Percentiles rank a stretch among this genome's conserved stretches.
Conservation (phyloP, 352 stramenopile species). For the Globisporangium lucens region DNA sequence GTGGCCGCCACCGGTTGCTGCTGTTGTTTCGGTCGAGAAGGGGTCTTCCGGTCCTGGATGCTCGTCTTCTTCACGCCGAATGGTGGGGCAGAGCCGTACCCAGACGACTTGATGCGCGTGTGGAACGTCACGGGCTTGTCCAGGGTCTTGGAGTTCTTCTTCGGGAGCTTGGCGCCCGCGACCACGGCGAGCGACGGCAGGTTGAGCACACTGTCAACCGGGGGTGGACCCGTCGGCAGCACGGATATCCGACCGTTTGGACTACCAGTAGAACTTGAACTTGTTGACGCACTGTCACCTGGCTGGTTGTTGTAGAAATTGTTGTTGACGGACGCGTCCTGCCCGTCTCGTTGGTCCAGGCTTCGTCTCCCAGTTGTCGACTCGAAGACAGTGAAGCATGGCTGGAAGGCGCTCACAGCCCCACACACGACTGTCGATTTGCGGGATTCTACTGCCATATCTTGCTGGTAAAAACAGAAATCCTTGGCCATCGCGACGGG, state of each 20-base stretch:
- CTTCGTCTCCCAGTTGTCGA: conserved; percentile 1
- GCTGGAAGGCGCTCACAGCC: conserved; percentile 61
- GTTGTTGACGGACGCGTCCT: neutral
- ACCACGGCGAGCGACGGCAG: conserved; percentile 32
- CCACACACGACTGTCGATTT: conserved; percentile 33
- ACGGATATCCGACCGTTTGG: conserved; percentile 33
- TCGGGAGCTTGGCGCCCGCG: conserved; percentile 13
- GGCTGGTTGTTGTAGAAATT: conserved; percentile 2
- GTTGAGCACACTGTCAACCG: conserved; percentile 57
- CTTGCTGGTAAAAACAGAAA: conserved; percentile 39
- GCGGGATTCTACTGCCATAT: neutral
- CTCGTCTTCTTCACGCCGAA: conserved; percentile 30
- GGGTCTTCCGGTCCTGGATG: conserved; percentile 27
- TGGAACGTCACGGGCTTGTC: conserved; percentile 85
- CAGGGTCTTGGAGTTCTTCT: conserved; percentile 23
- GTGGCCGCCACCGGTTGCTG: conserved; percentile 20
- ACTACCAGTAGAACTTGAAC: neutral
- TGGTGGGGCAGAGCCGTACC: conserved; percentile 48
- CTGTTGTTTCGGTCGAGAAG: neutral
- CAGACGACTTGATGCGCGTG: conserved; percentile 74
- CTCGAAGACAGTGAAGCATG: conserved; percentile 47
- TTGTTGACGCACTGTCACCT: neutral
- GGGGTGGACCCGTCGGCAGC: conserved; percentile 42
- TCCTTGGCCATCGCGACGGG: conserved; percentile 54
- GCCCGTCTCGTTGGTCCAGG: neutral